Evolutionary conservation across 495 filamentous ascomycete genomes (phyloP), one percentile per base, ranked within the genome.

Genomic region (Elasticomyces elasticus): DNA sequence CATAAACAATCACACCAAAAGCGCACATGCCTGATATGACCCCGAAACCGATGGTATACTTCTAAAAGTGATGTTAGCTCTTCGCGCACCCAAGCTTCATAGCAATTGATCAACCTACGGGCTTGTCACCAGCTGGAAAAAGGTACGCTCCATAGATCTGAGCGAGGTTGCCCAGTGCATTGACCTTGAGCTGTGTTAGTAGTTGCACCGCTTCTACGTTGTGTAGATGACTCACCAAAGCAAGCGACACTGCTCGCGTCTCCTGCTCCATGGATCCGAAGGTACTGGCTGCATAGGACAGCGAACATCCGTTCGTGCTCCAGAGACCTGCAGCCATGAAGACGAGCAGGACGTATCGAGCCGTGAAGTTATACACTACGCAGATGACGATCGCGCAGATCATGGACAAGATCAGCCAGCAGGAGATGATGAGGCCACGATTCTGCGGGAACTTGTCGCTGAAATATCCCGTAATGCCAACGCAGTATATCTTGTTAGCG

Each of bases 261-360:
- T 74, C 70, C 6, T 66, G 64, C 5, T 65, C 61, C 61, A 76
- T 66, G 0, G 52, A 50, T 6, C 67, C 67, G 51, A 78, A 72
- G 11, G 69, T 70, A 9, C 66, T 67, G 4, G 72, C 70, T 0
- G 66, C 69, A 52, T 71, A 76, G 1, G 72, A 69, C 2, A 79
- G 64, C 6, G 68, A 63, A 9, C 69, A 68, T 4, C 70, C 68
- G 48, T 77, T 72, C 2, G 69, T 69, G 1, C 71, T 62, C 72
- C 72, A 78, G 0, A 78, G 68, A 2, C 75, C 76, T 6, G 73
- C 66, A 1, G 73, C 71, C 64, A 76, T 74, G 43, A 79, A 64
- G 3, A 75, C 72, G 6, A 79, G 66, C n/a, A 79, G 66, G 4
- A 71, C 71, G 43, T 79, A 79, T 12, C 76, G 70, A 4, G 73